Evolutionary conservation across 495 filamentous ascomycete genomes (phyloP).

Genomic region (Xylaria bambusicola): DNA sequence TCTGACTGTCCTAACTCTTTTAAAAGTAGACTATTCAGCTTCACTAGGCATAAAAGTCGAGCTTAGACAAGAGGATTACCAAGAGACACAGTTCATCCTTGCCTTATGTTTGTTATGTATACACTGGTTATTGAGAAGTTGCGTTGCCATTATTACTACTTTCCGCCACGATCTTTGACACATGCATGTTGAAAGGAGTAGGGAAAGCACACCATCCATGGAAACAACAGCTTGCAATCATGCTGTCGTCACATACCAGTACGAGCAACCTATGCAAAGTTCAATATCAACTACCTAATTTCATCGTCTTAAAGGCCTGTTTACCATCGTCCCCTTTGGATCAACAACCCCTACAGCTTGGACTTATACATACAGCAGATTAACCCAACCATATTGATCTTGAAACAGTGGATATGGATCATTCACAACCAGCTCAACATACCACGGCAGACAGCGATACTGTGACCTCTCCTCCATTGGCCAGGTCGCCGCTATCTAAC

Average conservation of each 20-base stretch:
- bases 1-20: too few species aligned
- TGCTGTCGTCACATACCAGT: neutral
- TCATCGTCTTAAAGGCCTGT: neutral
- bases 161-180: too few species aligned
- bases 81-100: too few species aligned
- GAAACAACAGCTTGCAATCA: neutral
- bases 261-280: neutral
- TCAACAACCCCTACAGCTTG: conserved; percentile 12
- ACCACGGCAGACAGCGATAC: conserved; percentile 23
- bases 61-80: too few species aligned
- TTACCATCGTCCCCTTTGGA: neutral
- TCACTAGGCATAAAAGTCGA: too few species aligned
- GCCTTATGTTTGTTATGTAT: too few species aligned
- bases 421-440: conserved; percentile 22
- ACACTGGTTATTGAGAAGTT: too few species aligned
- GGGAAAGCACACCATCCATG: neutral
- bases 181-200: neutral
- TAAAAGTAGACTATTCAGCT: too few species aligned
- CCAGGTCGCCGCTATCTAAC: conserved; percentile 29
- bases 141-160: too few species aligned
- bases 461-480: conserved; percentile 10
- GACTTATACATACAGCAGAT: conserved; percentile 21
- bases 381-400: conserved; percentile 7
- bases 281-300: neutral
- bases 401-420: conserved; percentile 14